phyloP scores from a whole-genome alignment of 2,329 filamentous ascomycete species.

The Aspergillus sclerotialis region DNA sequence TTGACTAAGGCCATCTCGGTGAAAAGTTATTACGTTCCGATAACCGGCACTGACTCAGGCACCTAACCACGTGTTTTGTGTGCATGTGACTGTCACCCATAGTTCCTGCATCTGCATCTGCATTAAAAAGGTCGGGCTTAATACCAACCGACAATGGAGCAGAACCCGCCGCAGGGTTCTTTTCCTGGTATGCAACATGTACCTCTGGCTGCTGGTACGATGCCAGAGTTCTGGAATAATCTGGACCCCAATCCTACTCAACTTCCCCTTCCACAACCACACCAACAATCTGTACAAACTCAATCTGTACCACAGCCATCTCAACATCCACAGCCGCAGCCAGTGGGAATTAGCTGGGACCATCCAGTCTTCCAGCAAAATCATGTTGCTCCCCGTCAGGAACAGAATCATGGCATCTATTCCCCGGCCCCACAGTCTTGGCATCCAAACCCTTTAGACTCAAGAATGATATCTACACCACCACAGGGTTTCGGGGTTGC shows the following conservation, averaged over 20 bases:
- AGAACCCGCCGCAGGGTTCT: constrained; percentile 21
- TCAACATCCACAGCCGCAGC: constrained; percentile 14
- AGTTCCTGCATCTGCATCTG: not conserved
- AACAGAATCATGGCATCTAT: constrained; percentile 26
- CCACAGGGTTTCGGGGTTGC: constrained; percentile 20
- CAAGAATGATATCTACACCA: constrained; percentile 14
- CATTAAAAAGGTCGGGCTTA: not conserved
- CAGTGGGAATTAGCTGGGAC: constrained; percentile 31
- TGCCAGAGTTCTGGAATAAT: constrained; percentile 32
- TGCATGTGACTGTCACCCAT: constrained; percentile 13
- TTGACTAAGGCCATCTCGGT: too few relatives aligned
- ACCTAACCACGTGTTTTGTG: constrained; percentile 1
- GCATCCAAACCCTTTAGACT: constrained; percentile 26
- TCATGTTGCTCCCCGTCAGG: constrained; percentile 16
- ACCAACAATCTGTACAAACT: too few relatives aligned
- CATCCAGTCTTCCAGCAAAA: constrained; percentile 27
- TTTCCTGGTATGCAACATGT: constrained; percentile 22
- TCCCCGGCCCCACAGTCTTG: constrained; percentile 25
- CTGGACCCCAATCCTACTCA: constrained; percentile 26
- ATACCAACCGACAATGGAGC: constrained; percentile 36
- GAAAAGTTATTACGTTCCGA: too few relatives aligned
- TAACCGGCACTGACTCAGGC: not conserved
- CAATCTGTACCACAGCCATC: constrained; percentile 15
- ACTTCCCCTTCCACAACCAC: constrained; percentile 14
- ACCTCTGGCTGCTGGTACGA: constrained; percentile 17